Base-by-base conservation (phyloP, 805 yeast species). In the Suhomyces canberraensis region DNA sequence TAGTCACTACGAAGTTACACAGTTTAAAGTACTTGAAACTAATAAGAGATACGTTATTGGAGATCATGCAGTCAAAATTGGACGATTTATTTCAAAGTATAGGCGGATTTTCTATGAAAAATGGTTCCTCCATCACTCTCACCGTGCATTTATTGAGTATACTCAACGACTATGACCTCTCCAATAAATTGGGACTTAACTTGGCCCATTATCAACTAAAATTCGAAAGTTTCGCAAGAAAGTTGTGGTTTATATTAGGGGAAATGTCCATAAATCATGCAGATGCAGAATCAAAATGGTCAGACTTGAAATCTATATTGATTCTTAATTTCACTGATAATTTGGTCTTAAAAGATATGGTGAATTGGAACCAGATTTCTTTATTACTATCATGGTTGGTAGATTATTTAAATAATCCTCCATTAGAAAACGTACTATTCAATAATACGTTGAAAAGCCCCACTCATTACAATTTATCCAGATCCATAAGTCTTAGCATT, bases 91-190 rank as follows among this genome's bases (percentile, higher is more conserved):
- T 58, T 11, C 35, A 36, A 8, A 31, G 34, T n/a, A 24, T 51
- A 29, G 30, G 37, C 13, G 25, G 15, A 8, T 18, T 29, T 8
- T 16, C 31, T 6, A 5, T 6, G 26, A n/a, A 5, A 8, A 8
- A 8, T 13, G 5, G 7, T 8, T 25, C 29, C 14, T 11, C 11
- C 2, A 32, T 56, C 11, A 33, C 41, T 17, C 32, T 47, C 3
- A 40, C 57, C 1, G 51, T 53, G 2, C 69, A 66, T 36, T 44
- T 64, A n/a, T 66, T 56, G 37, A 50, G 69, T 4, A 57, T 66
- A 7, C 37, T 65, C 13, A 62, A 61, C 38, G 71, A 66, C 44
- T 56, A 57, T 40, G 71, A 64, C 30, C 44, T 65, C 9, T 41
- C 61, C 8, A 35, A 44, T 15, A 62, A 60, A 35, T 43, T 65